Percentiles rank a stretch among this genome's conserved stretches.
Evolutionary conservation across 768 basidiomycete species (phyloP).

Genomic region (Coprinopsis cinerea): DNA sequence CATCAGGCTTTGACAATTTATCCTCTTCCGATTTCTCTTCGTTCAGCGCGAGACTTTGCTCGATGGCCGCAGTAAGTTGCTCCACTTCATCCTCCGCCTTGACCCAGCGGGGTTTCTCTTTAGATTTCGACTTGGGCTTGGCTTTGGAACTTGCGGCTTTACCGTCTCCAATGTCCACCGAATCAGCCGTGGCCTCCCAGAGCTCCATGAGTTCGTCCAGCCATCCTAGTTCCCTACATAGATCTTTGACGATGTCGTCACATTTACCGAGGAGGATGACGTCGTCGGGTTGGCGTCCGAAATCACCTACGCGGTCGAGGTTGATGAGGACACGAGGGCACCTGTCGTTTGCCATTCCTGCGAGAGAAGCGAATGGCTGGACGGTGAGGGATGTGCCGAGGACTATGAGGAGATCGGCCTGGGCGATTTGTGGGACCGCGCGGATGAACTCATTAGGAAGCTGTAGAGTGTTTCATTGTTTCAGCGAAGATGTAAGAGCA

Average conservation of each 20-base stretch:
- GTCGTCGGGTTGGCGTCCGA: constrained; percentile 49
- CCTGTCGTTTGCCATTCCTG: constrained; percentile 38
- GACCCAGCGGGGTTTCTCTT: constrained; percentile 5
- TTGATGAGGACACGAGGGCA: constrained; percentile 90
- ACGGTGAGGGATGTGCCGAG: constrained; percentile 89
- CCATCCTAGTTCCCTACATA: constrained; percentile 74
- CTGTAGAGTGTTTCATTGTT: constrained; percentile 27
- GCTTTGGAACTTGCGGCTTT: neutral
- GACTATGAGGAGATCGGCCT: constrained; percentile 85
- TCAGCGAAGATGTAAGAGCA: neutral
- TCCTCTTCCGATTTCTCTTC: too few species aligned
- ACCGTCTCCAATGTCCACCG: constrained; percentile 3
- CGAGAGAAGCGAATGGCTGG: constrained; percentile 81
- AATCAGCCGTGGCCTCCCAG: constrained; percentile 46
- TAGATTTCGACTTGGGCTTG: neutral
- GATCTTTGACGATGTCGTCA: constrained; percentile 56
- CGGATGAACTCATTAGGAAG: constrained; percentile 67
- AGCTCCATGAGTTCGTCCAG: constrained; percentile 47
- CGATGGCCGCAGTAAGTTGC: constrained; percentile 28
- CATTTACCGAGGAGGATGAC: constrained; percentile 64
- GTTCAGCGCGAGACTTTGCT: constrained; percentile 19
- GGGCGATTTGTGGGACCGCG: constrained; percentile 43
- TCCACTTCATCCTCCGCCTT: constrained; percentile 26
- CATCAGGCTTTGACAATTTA: too few species aligned
- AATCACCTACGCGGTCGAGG: constrained; percentile 71